Conservation (phyloP, 805 yeast genomes). For the Nakazawaea holstii region DNA sequence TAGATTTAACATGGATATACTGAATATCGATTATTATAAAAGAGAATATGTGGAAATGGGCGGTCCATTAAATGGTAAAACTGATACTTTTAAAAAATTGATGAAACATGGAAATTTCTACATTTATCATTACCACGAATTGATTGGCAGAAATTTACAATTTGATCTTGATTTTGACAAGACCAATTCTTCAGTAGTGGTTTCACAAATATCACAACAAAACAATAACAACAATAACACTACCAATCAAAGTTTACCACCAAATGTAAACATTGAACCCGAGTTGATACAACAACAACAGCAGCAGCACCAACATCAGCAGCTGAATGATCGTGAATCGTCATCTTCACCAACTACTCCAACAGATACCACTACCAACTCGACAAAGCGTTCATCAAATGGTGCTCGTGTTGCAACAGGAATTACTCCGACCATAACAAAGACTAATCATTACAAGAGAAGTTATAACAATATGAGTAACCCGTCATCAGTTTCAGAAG, state of each 20-base stretch:
- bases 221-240: too few species aligned
- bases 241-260: neutral
- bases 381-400: neutral
- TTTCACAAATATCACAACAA: neutral
- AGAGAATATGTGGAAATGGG: conserved; percentile 8
- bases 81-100: conserved; percentile 10
- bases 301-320: neutral
- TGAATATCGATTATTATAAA: conserved; percentile 7
- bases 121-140: conserved; percentile 9
- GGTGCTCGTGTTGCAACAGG: too few species aligned
- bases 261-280: conserved; percentile 2
- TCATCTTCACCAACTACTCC: neutral
- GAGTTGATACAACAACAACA: conserved; percentile 3
- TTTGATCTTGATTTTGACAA: conserved; percentile 8
- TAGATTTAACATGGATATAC: conserved; percentile 3
- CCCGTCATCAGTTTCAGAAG: neutral
- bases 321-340: neutral
- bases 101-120: conserved; percentile 11
- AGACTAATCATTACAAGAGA: neutral
- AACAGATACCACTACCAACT: neutral
- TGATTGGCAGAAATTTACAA: conserved; percentile 8
- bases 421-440: neutral
- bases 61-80: conserved; percentile 8
- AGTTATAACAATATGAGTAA: neutral
- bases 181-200: neutral